A percentile compares a stretch with the other conserved stretches of the same genome.
Evolutionary conservation across 192 early-diverging fungal genomes (phyloP).

Genomic region (Gaertneriomyces sp.): DNA sequence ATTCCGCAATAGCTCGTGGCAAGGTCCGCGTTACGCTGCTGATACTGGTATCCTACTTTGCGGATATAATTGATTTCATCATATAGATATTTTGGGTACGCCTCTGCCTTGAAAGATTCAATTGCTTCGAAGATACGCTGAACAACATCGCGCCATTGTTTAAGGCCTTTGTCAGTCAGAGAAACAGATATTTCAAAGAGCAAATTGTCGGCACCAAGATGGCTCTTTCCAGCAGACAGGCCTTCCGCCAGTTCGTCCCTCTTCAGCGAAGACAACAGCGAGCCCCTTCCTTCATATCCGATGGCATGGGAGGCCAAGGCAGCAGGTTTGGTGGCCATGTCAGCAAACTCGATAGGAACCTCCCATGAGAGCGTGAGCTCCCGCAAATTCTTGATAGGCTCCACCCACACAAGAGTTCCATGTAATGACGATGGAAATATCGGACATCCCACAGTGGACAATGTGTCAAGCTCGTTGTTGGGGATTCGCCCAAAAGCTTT

Average conservation of each 20-base stretch:
- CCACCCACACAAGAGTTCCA: conserved; percentile 32
- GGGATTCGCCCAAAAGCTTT: conserved; percentile 14
- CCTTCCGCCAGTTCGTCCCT: conserved; percentile 27
- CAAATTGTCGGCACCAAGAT: conserved; percentile 31
- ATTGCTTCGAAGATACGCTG: conserved; percentile 20
- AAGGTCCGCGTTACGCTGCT: conserved; percentile 28
- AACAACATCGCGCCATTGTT: conserved; percentile 28
- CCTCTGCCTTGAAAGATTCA: background rate
- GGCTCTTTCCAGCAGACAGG: conserved; percentile 29
- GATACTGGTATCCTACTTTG: conserved; percentile 36
- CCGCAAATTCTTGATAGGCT: conserved; percentile 39
- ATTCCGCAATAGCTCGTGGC: conserved; percentile 23
- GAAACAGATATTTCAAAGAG: conserved; percentile 34
- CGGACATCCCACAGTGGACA: conserved; percentile 2
- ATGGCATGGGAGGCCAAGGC: conserved; percentile 24
- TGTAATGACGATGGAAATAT: conserved; percentile 22
- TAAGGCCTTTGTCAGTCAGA: conserved; percentile 34
- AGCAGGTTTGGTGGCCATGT: conserved; percentile 31
- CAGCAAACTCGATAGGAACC: conserved; percentile 25
- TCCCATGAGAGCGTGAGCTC: conserved; percentile 40
- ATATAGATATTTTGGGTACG: conserved; percentile 33
- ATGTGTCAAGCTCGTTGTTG: background rate
- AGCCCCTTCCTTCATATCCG: conserved; percentile 37
- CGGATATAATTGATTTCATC: conserved; percentile 34
- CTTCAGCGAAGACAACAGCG: conserved; percentile 34